Conservation (phyloP, 192 early-diverging fungal genomes). For the Coemansia sp. region DNA sequence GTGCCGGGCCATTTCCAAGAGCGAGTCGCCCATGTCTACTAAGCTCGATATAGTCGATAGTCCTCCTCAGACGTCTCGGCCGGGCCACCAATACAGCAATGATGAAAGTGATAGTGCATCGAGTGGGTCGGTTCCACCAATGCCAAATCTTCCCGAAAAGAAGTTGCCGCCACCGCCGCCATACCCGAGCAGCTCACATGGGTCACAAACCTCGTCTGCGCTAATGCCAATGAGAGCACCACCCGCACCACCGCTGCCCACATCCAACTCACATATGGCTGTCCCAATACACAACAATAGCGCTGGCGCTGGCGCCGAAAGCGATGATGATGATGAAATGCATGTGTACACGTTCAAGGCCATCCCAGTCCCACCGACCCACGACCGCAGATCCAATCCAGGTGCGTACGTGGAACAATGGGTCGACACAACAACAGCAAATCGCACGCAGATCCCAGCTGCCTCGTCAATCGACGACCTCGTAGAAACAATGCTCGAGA, state of each 20-base stretch:
- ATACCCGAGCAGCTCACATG: neutral
- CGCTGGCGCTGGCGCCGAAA: neutral
- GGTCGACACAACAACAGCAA: slow-evolving; percentile 3
- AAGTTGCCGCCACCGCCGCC: neutral
- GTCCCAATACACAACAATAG: neutral
- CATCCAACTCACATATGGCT: neutral
- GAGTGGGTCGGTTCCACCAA: neutral
- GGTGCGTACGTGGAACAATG: slow-evolving; percentile 17
- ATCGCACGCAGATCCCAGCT: neutral
- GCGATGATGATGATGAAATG: slow-evolving; percentile 1
- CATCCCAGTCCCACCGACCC: neutral
- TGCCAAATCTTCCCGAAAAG: neutral
- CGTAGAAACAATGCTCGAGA: slow-evolving; percentile 30
- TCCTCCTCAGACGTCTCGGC: slow-evolving; percentile 30
- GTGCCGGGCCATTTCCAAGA: slow-evolving; percentile 4
- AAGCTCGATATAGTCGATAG: slow-evolving; percentile 15
- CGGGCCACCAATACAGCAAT: slow-evolving; percentile 27
- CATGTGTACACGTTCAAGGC: neutral
- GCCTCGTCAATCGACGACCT: slow-evolving; percentile 30
- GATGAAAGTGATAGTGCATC: neutral
- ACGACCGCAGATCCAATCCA: too few species aligned
- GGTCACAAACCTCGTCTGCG: neutral
- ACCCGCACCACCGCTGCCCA: slow-evolving; percentile 6
- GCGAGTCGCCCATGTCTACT: slow-evolving; percentile 4
- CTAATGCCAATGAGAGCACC: neutral